A percentile compares a stretch with the other conserved stretches of the same genome.
phyloP scores from a whole-genome alignment of 768 basidiomycete species.

The Suillus americanus region DNA sequence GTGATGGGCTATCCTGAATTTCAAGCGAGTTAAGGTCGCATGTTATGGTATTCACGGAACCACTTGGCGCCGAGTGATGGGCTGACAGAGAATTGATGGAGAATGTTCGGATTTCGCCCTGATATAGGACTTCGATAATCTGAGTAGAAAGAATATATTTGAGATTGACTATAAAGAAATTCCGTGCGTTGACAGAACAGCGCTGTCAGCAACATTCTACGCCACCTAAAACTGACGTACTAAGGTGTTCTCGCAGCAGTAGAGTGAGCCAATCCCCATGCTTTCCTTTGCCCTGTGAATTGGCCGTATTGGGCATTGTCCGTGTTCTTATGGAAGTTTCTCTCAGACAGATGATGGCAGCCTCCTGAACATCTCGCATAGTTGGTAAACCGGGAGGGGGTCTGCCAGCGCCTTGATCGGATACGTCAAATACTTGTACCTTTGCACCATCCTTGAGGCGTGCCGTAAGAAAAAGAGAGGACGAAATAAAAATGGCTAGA shows the following conservation, averaged over 20 bases:
- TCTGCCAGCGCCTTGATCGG: conserved; percentile 36
- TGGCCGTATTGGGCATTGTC: conserved; percentile 19
- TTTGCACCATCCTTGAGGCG: conserved; percentile 48
- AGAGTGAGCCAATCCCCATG: conserved; percentile 67
- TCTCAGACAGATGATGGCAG: conserved; percentile 49
- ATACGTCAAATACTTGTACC: conserved; percentile 50
- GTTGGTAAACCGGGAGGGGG: conserved; percentile 48
- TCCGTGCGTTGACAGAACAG: conserved; percentile 9
- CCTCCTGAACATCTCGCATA: conserved; percentile 49
- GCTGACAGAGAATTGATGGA: conserved; percentile 47
- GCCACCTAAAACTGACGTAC: conserved; percentile 37
- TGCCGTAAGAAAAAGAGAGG: conserved; percentile 61
- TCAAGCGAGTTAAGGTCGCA: conserved; percentile 45
- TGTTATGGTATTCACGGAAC: conserved; percentile 35
- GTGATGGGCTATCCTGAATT: conserved; percentile 35
- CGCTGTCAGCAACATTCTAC: conserved; percentile 1
- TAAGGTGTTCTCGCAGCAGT: conserved; percentile 64
- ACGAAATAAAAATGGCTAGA: conserved; percentile 56
- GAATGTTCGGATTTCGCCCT: conserved; percentile 60
- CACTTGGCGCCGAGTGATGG: conserved; percentile 17
- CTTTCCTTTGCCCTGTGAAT: conserved; percentile 30
- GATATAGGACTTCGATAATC: conserved; percentile 60
- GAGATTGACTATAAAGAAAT: conserved; percentile 56
- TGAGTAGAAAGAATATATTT: conserved; percentile 67
- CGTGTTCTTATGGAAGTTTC: conserved; percentile 38